Evolutionary conservation across 2,329 filamentous ascomycete genomes (phyloP).

Genomic region (Cryphonectria parasitica): DNA sequence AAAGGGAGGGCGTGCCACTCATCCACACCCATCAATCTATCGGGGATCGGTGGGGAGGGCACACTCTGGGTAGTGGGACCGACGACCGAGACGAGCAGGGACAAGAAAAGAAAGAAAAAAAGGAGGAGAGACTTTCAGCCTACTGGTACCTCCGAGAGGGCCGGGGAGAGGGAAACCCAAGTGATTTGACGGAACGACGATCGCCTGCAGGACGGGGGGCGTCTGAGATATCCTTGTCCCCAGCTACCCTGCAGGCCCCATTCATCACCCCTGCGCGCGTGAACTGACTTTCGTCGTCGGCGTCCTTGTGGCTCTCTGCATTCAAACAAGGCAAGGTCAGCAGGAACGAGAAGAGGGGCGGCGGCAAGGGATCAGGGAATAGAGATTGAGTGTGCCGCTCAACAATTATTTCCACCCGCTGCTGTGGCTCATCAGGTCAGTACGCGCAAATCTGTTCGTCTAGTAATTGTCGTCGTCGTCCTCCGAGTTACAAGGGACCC

Average conservation of each 20-base stretch:
- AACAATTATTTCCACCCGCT: slow-evolving; percentile 19
- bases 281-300: slow-evolving; percentile 7
- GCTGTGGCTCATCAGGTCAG: slow-evolving; percentile 27
- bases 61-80: slow-evolving; percentile 21
- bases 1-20: not conserved
- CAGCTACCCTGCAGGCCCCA: not conserved
- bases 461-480: slow-evolving; percentile 9
- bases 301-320: slow-evolving; percentile 8
- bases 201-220: slow-evolving; percentile 1
- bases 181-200: slow-evolving; percentile 3
- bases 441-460: slow-evolving; percentile 21
- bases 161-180: not conserved
- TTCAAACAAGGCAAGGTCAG: slow-evolving; percentile 5
- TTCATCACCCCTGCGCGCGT: not conserved
- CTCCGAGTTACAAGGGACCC: not conserved
- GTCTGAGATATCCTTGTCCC: slow-evolving; percentile 6
- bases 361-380: slow-evolving; percentile 8
- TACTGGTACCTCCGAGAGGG: not conserved
- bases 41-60: slow-evolving; percentile 3
- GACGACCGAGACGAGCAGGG: slow-evolving; percentile 15
- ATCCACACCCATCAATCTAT: not conserved
- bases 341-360: too few relatives aligned
- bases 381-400: slow-evolving; percentile 24
- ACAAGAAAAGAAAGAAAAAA: not conserved
- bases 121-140: not conserved